Evolutionary conservation across 75 land plant genomes (phyloP).

Genomic region (Ceratopteris richardii): DNA sequence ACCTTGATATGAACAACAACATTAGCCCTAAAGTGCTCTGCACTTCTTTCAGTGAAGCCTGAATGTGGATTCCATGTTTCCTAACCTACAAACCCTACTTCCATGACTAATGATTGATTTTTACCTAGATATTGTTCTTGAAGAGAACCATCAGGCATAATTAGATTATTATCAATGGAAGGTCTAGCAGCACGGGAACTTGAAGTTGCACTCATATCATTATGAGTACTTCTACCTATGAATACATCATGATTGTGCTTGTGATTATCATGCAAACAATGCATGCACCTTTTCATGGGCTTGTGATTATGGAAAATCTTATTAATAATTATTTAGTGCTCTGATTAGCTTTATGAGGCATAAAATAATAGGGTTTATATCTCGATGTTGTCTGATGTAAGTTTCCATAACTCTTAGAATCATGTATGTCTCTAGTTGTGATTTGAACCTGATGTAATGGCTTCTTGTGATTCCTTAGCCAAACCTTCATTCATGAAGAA

Average conservation of each 20-base stretch:
- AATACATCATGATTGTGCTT: conserved; percentile 27
- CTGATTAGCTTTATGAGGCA: too few species aligned
- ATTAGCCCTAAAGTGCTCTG: not conserved
- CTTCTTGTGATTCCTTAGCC: too few species aligned
- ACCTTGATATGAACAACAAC: not conserved
- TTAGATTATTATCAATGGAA: too few species aligned
- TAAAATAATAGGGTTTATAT: too few species aligned
- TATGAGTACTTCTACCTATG: conserved; percentile 12
- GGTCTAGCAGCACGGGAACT: not conserved
- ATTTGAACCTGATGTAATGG: too few species aligned
- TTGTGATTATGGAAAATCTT: too few species aligned
- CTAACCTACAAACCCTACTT: not conserved
- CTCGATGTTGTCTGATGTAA: too few species aligned
- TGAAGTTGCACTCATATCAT: not conserved
- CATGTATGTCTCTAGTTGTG: too few species aligned
- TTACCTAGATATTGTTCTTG: not conserved
- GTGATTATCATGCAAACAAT: not conserved
- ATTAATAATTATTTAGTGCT: too few species aligned
- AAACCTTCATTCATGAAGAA: too few species aligned
- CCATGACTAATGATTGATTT: not conserved
- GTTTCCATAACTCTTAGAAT: too few species aligned
- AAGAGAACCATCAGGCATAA: not conserved
- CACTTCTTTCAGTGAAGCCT: not conserved
- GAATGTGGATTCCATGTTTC: not conserved
- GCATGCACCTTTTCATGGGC: too few species aligned